phyloP scores from a whole-genome alignment of 2,329 filamentous ascomycete species.

The Didymella arachidicola region DNA sequence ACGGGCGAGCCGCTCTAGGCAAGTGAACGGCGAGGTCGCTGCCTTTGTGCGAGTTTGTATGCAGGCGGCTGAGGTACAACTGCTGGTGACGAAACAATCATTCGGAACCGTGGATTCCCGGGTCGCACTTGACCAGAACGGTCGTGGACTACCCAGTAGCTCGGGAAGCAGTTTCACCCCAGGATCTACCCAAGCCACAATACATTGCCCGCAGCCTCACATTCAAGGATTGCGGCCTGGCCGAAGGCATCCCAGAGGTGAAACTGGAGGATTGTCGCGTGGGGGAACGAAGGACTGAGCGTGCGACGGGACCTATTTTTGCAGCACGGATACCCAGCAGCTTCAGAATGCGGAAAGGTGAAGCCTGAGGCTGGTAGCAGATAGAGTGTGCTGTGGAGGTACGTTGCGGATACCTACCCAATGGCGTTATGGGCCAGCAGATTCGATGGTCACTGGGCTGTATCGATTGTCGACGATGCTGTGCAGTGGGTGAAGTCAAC shows the following conservation, averaged over 20 bases:
- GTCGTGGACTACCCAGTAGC: conserved; percentile 9
- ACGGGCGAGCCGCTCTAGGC: conserved; percentile 19
- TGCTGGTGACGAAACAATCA: conserved; percentile 22
- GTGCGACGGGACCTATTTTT: conserved; percentile 14
- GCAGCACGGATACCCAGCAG: conserved; percentile 4
- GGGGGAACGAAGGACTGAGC: conserved; percentile 9
- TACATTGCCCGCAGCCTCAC: conserved; percentile 19
- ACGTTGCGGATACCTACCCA: conserved; percentile 6
- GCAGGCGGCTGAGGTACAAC: conserved; percentile 15
- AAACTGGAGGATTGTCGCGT: conserved; percentile 10
- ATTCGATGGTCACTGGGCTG: conserved; percentile 5
- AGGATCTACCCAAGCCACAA: conserved; percentile 22
- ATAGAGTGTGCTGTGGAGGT: conserved; percentile 26
- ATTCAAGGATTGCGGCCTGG: conserved; percentile 10
- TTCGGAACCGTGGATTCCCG: conserved; percentile 32
- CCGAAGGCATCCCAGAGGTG: conserved; percentile 3
- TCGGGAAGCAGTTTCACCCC: conserved; percentile 13
- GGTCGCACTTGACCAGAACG: conserved; percentile 24
- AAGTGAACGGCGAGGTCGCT: conserved; percentile 38
- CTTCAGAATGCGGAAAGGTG: conserved; percentile 9
- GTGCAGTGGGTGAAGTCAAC: conserved; percentile 18
- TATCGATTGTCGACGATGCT: conserved; percentile 17
- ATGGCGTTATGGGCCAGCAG: conserved; percentile 16
- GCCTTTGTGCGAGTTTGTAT: conserved; percentile 27
- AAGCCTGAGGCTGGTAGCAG: conserved; percentile 24